These are phyloP conservation scores for Coccomyxa sp. DNA, from an alignment of 139 green algal species.

Conservation along the genomic window DNA sequence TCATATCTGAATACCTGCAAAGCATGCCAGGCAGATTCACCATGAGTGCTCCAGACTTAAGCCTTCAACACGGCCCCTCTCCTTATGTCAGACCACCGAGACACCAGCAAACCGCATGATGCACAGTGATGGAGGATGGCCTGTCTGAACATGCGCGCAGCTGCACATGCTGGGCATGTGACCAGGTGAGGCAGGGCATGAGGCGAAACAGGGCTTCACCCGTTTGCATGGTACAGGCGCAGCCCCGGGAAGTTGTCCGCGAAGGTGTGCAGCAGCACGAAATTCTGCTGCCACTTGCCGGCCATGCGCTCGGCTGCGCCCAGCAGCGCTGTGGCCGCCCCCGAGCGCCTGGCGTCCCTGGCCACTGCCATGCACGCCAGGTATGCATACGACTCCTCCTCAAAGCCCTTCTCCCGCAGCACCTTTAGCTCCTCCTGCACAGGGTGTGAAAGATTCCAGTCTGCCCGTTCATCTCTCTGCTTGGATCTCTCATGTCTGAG, in stretches of 20 bases:
- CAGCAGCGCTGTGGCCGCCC: background rate
- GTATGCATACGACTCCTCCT: background rate
- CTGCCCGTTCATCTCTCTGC: too few relatives aligned
- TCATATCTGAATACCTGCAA: background rate
- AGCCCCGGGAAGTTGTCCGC: background rate
- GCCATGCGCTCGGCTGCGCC: background rate
- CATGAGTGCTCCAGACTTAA: background rate
- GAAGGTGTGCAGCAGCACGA: background rate
- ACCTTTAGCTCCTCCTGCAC: background rate
- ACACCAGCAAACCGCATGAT: background rate
- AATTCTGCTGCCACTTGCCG: background rate
- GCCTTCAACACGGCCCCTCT: background rate
- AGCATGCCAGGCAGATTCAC: background rate
- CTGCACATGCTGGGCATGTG: background rate
- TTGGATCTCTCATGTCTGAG: too few relatives aligned
- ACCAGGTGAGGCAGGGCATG: background rate
- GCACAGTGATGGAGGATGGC: background rate
- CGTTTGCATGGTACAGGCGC: background rate
- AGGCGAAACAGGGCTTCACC: background rate
- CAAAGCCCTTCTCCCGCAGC: background rate
- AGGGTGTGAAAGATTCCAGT: background rate
- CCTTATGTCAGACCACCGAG: background rate
- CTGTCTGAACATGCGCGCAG: background rate
- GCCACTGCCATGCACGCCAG: background rate
- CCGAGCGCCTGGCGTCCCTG: background rate